Conservation (phyloP, 768 basidiomycete species). For the Podaxis sp. region DNA sequence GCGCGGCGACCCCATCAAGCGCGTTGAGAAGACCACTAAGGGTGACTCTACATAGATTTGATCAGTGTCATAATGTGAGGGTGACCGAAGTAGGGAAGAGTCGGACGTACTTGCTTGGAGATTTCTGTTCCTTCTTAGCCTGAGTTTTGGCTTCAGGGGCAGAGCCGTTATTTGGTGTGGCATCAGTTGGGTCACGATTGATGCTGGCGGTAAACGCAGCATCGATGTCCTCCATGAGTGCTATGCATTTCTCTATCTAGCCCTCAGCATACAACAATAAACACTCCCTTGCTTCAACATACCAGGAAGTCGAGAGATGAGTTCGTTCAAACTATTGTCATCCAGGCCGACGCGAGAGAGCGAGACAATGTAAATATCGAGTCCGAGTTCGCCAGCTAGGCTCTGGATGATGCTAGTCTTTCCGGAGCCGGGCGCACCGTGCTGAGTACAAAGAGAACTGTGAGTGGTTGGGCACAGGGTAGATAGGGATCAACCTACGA, state of each 20-base stretch:
- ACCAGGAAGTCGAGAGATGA: conserved; percentile 64
- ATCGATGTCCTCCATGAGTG: conserved; percentile 85
- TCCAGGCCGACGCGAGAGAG: conserved; percentile 63
- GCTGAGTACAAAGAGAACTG: conserved; percentile 28
- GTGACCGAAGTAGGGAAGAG: not conserved
- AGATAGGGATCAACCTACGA: conserved; percentile 27
- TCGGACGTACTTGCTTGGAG: not conserved
- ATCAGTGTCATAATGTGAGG: not conserved
- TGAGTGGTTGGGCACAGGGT: not conserved
- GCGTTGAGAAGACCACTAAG: conserved; percentile 69
- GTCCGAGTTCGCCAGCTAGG: conserved; percentile 72
- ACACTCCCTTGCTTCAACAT: conserved; percentile 7
- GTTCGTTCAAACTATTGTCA: conserved; percentile 53
- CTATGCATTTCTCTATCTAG: conserved; percentile 54
- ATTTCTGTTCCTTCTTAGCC: conserved; percentile 13
- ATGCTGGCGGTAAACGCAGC: conserved; percentile 58
- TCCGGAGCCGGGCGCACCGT: conserved; percentile 75
- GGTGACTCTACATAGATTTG: conserved; percentile 36
- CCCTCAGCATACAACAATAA: conserved; percentile 6
- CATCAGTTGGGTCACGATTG: conserved; percentile 32
- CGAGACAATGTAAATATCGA: conserved; percentile 73
- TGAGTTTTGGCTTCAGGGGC: conserved; percentile 14
- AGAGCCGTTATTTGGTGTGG: not conserved
- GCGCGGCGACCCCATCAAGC: conserved; percentile 64
- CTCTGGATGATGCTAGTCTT: conserved; percentile 79